Evolutionary conservation across 805 yeast species (phyloP).

Genomic region (Candida awuae): DNA sequence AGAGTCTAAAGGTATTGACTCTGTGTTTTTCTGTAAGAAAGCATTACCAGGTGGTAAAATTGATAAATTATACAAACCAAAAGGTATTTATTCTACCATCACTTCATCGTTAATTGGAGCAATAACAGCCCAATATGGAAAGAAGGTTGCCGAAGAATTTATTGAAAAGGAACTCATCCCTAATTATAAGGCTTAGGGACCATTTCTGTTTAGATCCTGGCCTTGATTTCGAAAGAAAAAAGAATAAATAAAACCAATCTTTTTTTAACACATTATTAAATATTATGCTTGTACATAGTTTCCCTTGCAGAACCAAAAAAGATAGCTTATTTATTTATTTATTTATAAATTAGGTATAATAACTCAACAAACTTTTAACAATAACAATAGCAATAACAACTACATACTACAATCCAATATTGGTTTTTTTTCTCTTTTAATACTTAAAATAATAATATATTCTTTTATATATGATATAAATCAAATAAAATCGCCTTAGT

Average conservation of each 20-base stretch:
- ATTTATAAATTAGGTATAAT: too few relatives aligned
- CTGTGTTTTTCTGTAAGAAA: conserved; percentile 59
- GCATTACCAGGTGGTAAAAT: conserved; percentile 30
- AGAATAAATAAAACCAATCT: too few relatives aligned
- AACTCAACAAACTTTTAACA: too few relatives aligned
- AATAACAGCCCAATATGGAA: conserved; percentile 54
- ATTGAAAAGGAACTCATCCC: conserved; percentile 40
- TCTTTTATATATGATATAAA: too few relatives aligned
- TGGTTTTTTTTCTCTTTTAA: neutral
- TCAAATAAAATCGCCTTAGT: conserved; percentile 1
- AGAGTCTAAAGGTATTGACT: conserved; percentile 37
- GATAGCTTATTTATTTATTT: too few relatives aligned
- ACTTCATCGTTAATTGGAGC: conserved; percentile 57
- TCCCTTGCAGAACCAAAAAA: too few relatives aligned
- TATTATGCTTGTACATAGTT: neutral
- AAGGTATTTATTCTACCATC: conserved; percentile 24
- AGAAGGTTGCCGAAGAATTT: conserved; percentile 47
- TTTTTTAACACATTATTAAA: neutral
- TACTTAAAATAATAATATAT: neutral
- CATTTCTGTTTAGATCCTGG: too few relatives aligned
- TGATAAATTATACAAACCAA: conserved; percentile 20
- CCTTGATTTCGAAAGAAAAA: too few relatives aligned
- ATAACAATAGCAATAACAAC: too few relatives aligned
- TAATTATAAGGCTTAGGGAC: conserved; percentile 9
- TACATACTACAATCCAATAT: too few relatives aligned